A percentile compares a stretch with the other conserved stretches of the same genome.
Conservation (phyloP, 2,329 filamentous ascomycete genomes). For the Aphanocladium album region DNA sequence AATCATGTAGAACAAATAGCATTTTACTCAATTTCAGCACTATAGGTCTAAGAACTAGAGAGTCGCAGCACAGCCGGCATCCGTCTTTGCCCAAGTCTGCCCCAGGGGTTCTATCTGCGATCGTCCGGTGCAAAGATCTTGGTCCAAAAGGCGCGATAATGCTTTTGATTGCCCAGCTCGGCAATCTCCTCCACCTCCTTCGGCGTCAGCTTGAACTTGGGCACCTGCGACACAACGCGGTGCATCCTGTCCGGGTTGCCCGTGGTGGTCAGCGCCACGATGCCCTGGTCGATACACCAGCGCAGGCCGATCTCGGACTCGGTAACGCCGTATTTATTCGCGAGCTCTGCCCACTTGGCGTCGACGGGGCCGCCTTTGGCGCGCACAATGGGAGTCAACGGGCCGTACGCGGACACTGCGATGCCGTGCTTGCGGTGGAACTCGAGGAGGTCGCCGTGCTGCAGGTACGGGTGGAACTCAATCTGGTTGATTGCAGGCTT, state of each 20-base stretch:
- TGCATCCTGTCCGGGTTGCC: slow-evolving; percentile 52
- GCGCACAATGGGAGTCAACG: slow-evolving; percentile 46
- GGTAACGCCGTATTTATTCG: slow-evolving; percentile 54
- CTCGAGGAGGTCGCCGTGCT: slow-evolving; percentile 54
- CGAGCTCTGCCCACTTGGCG: slow-evolving; percentile 43
- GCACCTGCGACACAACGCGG: slow-evolving; percentile 47
- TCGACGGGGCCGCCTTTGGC: slow-evolving; percentile 51
- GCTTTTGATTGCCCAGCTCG: slow-evolving; percentile 52
- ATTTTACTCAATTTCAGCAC: background rate
- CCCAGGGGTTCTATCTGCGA: slow-evolving; percentile 19
- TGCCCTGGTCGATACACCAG: slow-evolving; percentile 56
- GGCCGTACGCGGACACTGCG: slow-evolving; percentile 49
- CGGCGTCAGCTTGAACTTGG: slow-evolving; percentile 53
- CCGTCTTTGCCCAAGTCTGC: no score
- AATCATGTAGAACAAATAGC: background rate
- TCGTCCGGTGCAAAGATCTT: slow-evolving; percentile 50
- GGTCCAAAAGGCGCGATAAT: slow-evolving; percentile 57
- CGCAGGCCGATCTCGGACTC: slow-evolving; percentile 52
- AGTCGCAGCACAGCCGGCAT: background rate
- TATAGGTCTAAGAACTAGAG: background rate
- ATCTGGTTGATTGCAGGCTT: slow-evolving; percentile 73
- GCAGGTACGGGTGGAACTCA: slow-evolving; percentile 72
- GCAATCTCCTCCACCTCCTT: slow-evolving; percentile 54
- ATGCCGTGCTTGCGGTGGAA: slow-evolving; percentile 56
- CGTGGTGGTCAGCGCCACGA: slow-evolving; percentile 57